These are phyloP conservation scores for Rhododendron ferrugineum DNA, from an alignment of 148 eudicot genomes.

Conservation along the genomic window DNA sequence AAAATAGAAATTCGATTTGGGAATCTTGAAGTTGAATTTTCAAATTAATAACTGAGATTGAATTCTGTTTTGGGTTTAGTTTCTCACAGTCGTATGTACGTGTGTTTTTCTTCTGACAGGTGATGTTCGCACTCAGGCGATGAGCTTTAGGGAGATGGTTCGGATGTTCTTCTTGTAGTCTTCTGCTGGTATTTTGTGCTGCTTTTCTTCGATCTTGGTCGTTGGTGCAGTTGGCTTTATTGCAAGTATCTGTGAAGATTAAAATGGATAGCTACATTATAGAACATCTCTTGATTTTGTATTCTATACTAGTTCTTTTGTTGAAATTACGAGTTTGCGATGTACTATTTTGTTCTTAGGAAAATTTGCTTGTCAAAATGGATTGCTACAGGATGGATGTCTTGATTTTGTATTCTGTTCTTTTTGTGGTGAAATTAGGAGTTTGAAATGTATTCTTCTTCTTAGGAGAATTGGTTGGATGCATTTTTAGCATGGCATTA, in stretches of 20 bases:
- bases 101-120: not conserved
- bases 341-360: not conserved
- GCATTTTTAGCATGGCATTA: not conserved
- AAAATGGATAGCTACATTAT: not conserved
- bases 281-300: not conserved
- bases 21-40: not conserved
- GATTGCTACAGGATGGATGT: not conserved
- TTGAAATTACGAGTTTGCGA: not conserved
- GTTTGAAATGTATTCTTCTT: not conserved
- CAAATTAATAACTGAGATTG: not conserved
- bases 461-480: not conserved
- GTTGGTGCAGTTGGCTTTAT: not conserved
- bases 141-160: not conserved
- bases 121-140: not conserved
- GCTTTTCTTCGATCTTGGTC: not conserved
- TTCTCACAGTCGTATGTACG: not conserved
- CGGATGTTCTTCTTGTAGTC: not conserved
- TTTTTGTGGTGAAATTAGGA: not conserved
- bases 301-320: not conserved
- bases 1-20: not conserved
- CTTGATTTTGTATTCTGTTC: not conserved
- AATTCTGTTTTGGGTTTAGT: not conserved
- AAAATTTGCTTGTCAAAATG: not conserved
- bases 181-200: not conserved
- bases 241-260: not conserved